Evolutionary conservation across 306 rosid genomes (phyloP).

Genomic region (Prinsepia uniflora): DNA sequence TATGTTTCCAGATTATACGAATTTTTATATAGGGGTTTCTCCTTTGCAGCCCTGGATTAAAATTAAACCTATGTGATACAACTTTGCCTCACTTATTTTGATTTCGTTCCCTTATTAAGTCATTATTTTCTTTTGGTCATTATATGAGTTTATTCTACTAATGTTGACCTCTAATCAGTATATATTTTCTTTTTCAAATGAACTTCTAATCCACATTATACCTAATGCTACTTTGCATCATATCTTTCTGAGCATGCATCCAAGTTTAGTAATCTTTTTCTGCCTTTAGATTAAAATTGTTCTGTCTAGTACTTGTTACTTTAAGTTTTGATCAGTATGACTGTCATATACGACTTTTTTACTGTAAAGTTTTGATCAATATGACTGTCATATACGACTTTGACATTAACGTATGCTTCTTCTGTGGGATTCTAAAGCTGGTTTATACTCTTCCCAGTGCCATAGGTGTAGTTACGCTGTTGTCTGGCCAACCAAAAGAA

Average conservation of each 20-base stretch:
- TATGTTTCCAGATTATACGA: background rate
- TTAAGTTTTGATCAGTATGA: background rate
- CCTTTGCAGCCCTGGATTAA: background rate
- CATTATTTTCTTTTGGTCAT: background rate
- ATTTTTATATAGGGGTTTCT: background rate
- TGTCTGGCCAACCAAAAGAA: constrained; percentile 95
- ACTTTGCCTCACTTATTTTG: background rate
- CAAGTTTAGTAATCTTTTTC: background rate
- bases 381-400: background rate
- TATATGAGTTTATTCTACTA: background rate
- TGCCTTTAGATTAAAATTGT: background rate
- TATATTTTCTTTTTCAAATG: background rate
- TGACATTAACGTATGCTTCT: background rate
- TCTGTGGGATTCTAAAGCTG: constrained; percentile 37
- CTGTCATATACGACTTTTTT: background rate
- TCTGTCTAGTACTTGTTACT: background rate
- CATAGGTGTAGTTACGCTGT: constrained; percentile 60
- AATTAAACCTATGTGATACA: background rate
- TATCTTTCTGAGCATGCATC: constrained; percentile 12
- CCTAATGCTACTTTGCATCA: constrained; percentile 12
- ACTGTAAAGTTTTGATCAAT: no score
- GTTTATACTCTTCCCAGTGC: constrained; percentile 57
- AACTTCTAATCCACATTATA: background rate
- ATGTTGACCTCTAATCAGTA: background rate
- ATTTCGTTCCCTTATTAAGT: background rate